Conservation (phyloP, 805 yeast genomes). For the Kodamaea sagamina region DNA sequence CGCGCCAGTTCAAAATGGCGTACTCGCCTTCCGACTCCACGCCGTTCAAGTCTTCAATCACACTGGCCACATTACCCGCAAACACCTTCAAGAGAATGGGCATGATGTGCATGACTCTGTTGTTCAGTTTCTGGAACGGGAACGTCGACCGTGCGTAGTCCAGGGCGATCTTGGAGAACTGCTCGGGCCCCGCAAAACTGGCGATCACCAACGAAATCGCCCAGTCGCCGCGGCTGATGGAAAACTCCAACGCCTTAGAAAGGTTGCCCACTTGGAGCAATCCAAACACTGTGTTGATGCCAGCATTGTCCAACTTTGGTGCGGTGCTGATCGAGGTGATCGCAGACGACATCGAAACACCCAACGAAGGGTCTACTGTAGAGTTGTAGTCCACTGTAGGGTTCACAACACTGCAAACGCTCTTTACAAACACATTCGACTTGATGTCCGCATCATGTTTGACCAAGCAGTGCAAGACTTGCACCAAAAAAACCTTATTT, state of each 20-base stretch:
- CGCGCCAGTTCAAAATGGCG: constrained; percentile 55
- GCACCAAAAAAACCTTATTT: constrained; percentile 34
- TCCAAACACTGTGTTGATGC: constrained; percentile 33
- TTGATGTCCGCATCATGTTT: constrained; percentile 34
- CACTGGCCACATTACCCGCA: constrained; percentile 58
- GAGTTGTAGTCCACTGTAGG: constrained; percentile 42
- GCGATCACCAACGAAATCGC: constrained; percentile 75
- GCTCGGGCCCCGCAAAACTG: constrained; percentile 60
- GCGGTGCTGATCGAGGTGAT: constrained; percentile 36
- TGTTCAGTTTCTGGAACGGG: constrained; percentile 42
- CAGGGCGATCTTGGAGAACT: constrained; percentile 58
- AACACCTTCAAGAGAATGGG: constrained; percentile 63
- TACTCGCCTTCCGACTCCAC: constrained; percentile 47
- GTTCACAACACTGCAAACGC: constrained; percentile 41
- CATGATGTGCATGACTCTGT: constrained; percentile 44
- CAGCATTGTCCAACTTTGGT: constrained; percentile 41
- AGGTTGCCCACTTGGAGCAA: constrained; percentile 63
- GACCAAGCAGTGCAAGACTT: constrained; percentile 30
- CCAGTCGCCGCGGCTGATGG: constrained; percentile 69
- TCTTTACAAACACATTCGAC: constrained; percentile 29
- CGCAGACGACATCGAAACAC: constrained; percentile 15
- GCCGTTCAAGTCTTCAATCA: constrained; percentile 50
- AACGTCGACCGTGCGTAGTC: constrained; percentile 53
- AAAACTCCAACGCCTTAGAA: constrained; percentile 61
- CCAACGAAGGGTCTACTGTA: constrained; percentile 19